Evolutionary conservation across 164 flowering plant genomes (phyloP).

Genomic region (Aristolochia fimbriata): DNA sequence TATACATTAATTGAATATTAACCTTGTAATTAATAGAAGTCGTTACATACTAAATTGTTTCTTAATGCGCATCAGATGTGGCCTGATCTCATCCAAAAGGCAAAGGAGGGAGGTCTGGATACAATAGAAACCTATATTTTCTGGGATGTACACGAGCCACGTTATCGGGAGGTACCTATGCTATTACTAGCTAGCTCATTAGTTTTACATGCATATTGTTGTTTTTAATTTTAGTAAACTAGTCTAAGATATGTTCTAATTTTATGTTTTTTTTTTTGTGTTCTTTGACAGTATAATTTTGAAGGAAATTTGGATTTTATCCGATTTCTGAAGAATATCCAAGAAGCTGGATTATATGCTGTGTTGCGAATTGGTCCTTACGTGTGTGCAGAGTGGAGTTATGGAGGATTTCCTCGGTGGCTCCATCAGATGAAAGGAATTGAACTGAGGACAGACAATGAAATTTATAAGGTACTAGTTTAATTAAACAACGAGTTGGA

Average conservation of each 20-base stretch:
- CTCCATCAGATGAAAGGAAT: conserved; percentile 35
- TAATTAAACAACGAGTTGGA: no score
- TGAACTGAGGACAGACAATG: conserved; percentile 29
- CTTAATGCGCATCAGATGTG: no score
- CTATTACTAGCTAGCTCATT: not conserved
- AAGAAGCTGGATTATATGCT: conserved; percentile 46
- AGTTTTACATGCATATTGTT: not conserved
- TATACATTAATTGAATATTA: no score
- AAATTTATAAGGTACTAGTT: conserved; percentile 30
- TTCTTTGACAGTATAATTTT: conserved; percentile 46
- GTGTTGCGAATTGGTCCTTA: conserved; percentile 69
- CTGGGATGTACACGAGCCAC: conserved; percentile 13
- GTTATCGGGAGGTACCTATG: conserved; percentile 8
- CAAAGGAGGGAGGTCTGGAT: conserved; percentile 14
- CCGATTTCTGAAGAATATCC: conserved; percentile 48
- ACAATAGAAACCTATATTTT: conserved; percentile 12
- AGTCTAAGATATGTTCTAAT: no score
- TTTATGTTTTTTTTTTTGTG: no score
- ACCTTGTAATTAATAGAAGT: no score
- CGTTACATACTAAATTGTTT: no score
- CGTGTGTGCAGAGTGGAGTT: conserved; percentile 79
- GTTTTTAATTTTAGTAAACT: no score
- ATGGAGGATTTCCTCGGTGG: conserved; percentile 37
- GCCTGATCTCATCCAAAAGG: conserved; percentile 11
- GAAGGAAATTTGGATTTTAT: conserved; percentile 41